phyloP scores from a whole-genome alignment of 305 asterid species.

The Coffea humblotiana region DNA sequence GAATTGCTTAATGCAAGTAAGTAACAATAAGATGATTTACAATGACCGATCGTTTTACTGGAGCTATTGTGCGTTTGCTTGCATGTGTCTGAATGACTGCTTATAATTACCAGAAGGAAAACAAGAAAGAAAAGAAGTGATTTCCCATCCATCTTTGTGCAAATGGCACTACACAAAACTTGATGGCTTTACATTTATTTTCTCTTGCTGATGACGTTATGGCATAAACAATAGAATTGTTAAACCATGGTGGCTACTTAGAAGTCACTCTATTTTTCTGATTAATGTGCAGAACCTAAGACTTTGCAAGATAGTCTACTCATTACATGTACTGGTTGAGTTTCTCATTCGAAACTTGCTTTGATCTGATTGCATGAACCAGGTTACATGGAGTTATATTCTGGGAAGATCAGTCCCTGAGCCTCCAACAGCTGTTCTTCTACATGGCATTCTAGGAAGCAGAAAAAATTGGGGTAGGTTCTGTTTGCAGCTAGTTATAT shows the following conservation, averaged over 20 bases:
- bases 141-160: not conserved
- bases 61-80: not conserved
- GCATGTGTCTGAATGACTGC: not conserved
- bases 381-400: constrained; percentile 97
- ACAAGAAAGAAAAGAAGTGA: not conserved
- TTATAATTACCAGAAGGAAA: no score
- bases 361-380: constrained; percentile 19
- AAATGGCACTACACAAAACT: not conserved
- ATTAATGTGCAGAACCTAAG: not conserved
- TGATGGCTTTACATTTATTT: not conserved
- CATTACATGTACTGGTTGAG: not conserved
- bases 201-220: not conserved
- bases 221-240: not conserved
- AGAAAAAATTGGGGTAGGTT: constrained; percentile 92
- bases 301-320: not conserved
- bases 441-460: constrained; percentile 97
- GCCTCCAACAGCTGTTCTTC: constrained; percentile 95
- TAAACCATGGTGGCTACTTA: not conserved
- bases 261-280: not conserved
- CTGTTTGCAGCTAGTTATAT: not conserved
- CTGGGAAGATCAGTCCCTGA: constrained; percentile 64
- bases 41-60: not conserved
- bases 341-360: not conserved
- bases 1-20: not conserved
- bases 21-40: not conserved